Conservation (phyloP, 352 stramenopile species). For the Pythium grandisporangium region DNA sequence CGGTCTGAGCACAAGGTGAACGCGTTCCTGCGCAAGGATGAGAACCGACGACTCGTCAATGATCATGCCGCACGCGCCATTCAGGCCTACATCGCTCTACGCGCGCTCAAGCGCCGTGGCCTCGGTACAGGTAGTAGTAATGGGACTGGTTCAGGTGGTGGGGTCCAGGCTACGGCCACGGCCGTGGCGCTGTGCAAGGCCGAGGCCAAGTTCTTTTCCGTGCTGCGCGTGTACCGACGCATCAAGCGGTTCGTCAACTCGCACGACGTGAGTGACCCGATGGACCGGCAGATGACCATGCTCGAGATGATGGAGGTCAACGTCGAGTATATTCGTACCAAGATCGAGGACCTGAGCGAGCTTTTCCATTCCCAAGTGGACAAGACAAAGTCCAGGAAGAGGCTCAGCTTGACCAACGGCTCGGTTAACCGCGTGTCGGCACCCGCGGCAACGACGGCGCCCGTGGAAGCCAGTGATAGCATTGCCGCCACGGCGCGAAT, state of each 20-base stretch:
- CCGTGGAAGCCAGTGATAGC: too few species aligned
- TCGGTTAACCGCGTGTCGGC: too few species aligned
- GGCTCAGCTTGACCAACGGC: neutral
- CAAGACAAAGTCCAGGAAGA: conserved; percentile 1
- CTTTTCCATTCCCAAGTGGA: conserved; percentile 28
- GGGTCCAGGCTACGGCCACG: too few species aligned
- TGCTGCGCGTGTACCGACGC: conserved; percentile 42
- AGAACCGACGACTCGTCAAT: conserved; percentile 47
- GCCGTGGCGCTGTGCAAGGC: conserved; percentile 13
- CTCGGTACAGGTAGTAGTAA: conserved; percentile 12
- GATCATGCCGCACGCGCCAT: conserved; percentile 50
- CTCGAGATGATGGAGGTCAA: conserved; percentile 84
- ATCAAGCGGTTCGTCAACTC: conserved; percentile 51
- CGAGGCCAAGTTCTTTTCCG: conserved; percentile 55
- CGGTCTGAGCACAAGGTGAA: conserved; percentile 77
- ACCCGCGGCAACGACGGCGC: too few species aligned
- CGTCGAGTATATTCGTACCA: conserved; percentile 72
- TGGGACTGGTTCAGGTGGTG: too few species aligned
- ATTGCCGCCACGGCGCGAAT: too few species aligned
- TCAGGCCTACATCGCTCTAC: conserved; percentile 52
- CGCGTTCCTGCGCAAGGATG: conserved; percentile 66
- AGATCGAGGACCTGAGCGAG: conserved; percentile 61
- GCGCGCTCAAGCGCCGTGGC: conserved; percentile 27
- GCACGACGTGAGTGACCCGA: conserved; percentile 59
- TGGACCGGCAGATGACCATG: conserved; percentile 81